Conservation (phyloP, 2,329 filamentous ascomycete species). For the Fusarium continuum region DNA sequence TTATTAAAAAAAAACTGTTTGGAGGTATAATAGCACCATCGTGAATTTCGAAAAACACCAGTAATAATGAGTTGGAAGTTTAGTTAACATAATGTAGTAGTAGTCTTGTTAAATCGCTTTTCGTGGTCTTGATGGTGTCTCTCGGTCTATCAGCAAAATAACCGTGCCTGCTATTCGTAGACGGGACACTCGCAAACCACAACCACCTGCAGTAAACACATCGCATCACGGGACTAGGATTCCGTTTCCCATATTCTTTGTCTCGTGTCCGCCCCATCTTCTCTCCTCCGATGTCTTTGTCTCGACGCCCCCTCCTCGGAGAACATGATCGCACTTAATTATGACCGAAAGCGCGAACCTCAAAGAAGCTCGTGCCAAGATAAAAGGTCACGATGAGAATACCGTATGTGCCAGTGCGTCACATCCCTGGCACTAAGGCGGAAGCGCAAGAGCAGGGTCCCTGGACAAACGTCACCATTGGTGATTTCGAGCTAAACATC, state of each 20-base stretch:
- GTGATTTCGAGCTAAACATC: conserved; percentile 5
- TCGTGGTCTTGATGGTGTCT: no score
- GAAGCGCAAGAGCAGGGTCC: conserved; percentile 9
- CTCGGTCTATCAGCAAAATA: background rate
- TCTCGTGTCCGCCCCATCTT: background rate
- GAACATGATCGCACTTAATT: background rate
- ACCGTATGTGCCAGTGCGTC: conserved; percentile 16
- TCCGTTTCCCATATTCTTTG: background rate
- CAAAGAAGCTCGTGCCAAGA: conserved; percentile 16
- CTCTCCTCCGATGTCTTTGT: background rate
- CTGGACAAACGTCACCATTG: conserved; percentile 2
- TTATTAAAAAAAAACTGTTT: no score
- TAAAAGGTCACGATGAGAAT: conserved; percentile 21
- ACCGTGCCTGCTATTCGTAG: background rate
- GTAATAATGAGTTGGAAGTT: no score
- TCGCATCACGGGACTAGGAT: background rate
- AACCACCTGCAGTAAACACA: background rate
- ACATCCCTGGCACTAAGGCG: conserved; percentile 17
- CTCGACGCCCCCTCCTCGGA: background rate
- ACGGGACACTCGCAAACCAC: background rate
- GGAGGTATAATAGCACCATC: no score
- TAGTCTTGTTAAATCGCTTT: no score
- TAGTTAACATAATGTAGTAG: no score
- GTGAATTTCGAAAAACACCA: no score
- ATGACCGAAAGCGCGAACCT: conserved; percentile 15